A percentile compares a stretch with the other conserved stretches of the same genome.
Evolutionary conservation across 805 yeast genomes (phyloP).

Genomic region (Wickerhamomyces silvicola): DNA sequence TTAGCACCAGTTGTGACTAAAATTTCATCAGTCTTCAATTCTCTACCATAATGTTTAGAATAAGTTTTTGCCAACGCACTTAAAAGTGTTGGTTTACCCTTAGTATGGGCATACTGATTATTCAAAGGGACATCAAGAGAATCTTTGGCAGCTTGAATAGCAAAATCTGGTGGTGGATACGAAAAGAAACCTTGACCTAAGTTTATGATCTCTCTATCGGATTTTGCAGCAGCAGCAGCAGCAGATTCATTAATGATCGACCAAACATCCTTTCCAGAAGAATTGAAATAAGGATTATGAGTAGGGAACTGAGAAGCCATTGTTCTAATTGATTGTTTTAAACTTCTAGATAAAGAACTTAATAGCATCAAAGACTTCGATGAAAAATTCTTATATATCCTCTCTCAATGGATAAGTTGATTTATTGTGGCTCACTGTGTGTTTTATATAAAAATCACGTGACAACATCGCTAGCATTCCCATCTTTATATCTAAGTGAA

Average conservation of each 20-base stretch:
- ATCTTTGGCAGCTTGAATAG: constrained; percentile 69
- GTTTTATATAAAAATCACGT: no score
- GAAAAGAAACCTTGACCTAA: constrained; percentile 98
- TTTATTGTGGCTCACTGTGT: no score
- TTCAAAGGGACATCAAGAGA: constrained; percentile 68
- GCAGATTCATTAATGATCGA: constrained; percentile 92
- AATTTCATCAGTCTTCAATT: constrained; percentile 53
- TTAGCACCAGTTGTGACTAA: constrained; percentile 95
- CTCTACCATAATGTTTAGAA: constrained; percentile 55
- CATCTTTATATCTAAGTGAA: no score
- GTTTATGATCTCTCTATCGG: constrained; percentile 76
- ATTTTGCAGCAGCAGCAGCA: constrained; percentile 60
- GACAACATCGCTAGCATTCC: no score
- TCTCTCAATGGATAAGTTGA: no score
- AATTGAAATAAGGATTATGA: constrained; percentile 63
- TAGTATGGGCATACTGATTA: constrained; percentile 91
- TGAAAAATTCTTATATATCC: no score
- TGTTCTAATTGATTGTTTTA: no score
- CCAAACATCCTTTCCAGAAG: constrained; percentile 88
- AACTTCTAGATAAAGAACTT: no score
- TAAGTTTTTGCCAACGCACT: constrained; percentile 67
- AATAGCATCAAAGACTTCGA: no score
- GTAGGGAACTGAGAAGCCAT: constrained; percentile 28
- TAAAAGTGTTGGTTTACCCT: constrained; percentile 75
- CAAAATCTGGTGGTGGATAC: constrained; percentile 93